These are phyloP conservation scores for Ascochyta rabiei DNA, from an alignment of 2,329 filamentous ascomycete genomes.

Conservation along the genomic window DNA sequence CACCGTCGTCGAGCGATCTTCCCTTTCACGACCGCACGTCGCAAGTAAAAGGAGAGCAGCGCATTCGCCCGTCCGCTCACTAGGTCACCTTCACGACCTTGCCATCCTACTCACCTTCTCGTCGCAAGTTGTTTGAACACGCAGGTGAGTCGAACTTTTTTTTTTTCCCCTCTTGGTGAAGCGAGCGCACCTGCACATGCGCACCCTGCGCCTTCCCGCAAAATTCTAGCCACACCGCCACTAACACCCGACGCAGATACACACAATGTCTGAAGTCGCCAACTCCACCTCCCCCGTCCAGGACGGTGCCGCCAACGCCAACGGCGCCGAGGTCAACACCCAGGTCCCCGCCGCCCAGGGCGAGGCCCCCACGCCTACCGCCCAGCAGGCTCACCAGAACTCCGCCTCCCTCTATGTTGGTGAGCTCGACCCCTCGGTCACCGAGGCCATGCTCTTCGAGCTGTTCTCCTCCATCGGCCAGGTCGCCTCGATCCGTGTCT, in stretches of 20 bases:
- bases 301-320: constrained; percentile 75
- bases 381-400: constrained; percentile 80
- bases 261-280: constrained; percentile 52
- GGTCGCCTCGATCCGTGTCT: constrained; percentile 98
- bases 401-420: constrained; percentile 98
- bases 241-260: constrained; percentile 36
- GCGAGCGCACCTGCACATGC: constrained; percentile 40
- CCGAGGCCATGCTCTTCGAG: constrained; percentile 99
- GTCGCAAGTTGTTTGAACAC: constrained; percentile 30
- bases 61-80: constrained; percentile 29
- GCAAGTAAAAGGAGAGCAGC: constrained; percentile 28
- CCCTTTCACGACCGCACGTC: constrained; percentile 16
- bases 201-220: constrained; percentile 38
- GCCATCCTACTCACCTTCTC: constrained; percentile 26
- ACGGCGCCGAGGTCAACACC: constrained; percentile 72
- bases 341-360: constrained; percentile 68
- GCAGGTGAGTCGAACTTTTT: constrained; percentile 37
- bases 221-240: constrained; percentile 27
- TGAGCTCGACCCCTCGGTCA: constrained; percentile 96
- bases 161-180: constrained; percentile 31
- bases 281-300: constrained; percentile 60
- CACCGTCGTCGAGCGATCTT: constrained; percentile 24
- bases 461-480: constrained; percentile 99
- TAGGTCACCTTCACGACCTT: constrained; percentile 24
- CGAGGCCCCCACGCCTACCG: constrained; percentile 73